Base-by-base conservation (phyloP, 345 rosid genomes). In the Abelmoschus esculentus region DNA sequence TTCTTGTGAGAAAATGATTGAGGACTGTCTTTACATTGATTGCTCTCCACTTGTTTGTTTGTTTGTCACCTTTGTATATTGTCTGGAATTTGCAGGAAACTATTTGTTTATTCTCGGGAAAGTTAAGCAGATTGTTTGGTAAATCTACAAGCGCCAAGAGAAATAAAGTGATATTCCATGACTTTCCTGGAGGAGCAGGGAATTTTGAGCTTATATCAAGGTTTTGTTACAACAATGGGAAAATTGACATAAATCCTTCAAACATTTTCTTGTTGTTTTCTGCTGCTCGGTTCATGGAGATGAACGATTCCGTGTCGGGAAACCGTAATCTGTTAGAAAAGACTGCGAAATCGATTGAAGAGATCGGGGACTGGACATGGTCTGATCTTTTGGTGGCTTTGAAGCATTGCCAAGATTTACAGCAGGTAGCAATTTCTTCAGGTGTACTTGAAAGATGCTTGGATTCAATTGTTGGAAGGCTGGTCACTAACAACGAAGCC, bases 101-200 rank as follows among this genome's bases (percentile, higher is more conserved):
- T 38, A 69, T 95, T 40, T 83, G 87, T 69, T 70, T 78, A 0
- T 86, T 85, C 73, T 90, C 93, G 7, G 87, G 87, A 14, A 87
- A 83, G 75, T 73, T 95, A 36, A 76, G 83, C 79, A 88, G 75
- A 76, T 70, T 91, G 56, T 80, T 88, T 70, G 85, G 89, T 42
- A 87, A 83, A 79, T 86, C 91, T 54, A 72, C 77, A 14, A 67
- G 69, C 34, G 64, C 81, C 36, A 52, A 72, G 64, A 75, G 83
- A 56, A 76, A 75, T 70, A 95, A 90, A 71, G 86, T 95, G 62
- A 79, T 91, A 74, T 90, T 95, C 61, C 83, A 85, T 70, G 97
- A 90, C 57, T 95, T 95, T 66, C 96, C 99, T 0, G 99, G 96
- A 57, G 97, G 97, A 31, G 67, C 89, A 0, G 85, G 82, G 70